Evolutionary conservation across 2,329 filamentous ascomycete species (phyloP).

Genomic region (Thermothelomyces thermophilus): DNA sequence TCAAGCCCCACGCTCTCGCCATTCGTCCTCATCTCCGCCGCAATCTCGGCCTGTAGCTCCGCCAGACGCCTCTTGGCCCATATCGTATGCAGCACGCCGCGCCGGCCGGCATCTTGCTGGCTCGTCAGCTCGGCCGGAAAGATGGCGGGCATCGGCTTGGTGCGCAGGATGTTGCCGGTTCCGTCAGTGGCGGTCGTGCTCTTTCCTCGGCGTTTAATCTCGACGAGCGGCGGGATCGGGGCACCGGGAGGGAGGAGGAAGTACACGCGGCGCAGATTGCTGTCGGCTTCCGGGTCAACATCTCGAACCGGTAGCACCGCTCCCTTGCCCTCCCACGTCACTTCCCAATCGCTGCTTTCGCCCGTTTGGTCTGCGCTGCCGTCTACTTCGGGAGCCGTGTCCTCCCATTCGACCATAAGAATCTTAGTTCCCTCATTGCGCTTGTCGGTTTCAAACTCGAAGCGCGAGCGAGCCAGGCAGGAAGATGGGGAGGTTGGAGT

Average conservation of each 20-base stretch:
- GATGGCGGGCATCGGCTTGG: conserved; percentile 80
- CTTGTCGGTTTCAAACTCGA: conserved; percentile 74
- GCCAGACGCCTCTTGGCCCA: conserved; percentile 81
- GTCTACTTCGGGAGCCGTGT: conserved; percentile 20
- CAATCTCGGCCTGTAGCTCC: conserved; percentile 71
- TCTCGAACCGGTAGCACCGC: conserved; percentile 63
- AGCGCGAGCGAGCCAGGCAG: conserved; percentile 61
- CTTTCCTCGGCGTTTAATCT: conserved; percentile 43
- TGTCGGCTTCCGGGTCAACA: conserved; percentile 35
- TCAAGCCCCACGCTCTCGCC: conserved; percentile 75
- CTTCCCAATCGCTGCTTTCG: conserved; percentile 54
- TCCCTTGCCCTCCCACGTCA: conserved; percentile 77
- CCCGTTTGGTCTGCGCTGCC: conserved; percentile 42
- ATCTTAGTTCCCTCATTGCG: conserved; percentile 84
- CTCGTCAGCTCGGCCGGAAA: conserved; percentile 70
- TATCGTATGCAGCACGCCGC: conserved; percentile 79
- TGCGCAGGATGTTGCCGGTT: conserved; percentile 44
- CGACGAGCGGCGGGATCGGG: conserved; percentile 65
- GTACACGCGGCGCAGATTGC: conserved; percentile 52
- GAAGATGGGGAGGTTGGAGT: conserved; percentile 42
- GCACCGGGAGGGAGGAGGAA: conserved; percentile 71
- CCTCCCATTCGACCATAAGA: conserved; percentile 86
- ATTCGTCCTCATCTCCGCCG: conserved; percentile 63
- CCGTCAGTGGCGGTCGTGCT: conserved; percentile 15
- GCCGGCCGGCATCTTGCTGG: conserved; percentile 59